Percentiles rank a stretch among this genome's conserved stretches.
phyloP scores from a whole-genome alignment of 768 basidiomycete genomes.

The Amanita phalloides region DNA sequence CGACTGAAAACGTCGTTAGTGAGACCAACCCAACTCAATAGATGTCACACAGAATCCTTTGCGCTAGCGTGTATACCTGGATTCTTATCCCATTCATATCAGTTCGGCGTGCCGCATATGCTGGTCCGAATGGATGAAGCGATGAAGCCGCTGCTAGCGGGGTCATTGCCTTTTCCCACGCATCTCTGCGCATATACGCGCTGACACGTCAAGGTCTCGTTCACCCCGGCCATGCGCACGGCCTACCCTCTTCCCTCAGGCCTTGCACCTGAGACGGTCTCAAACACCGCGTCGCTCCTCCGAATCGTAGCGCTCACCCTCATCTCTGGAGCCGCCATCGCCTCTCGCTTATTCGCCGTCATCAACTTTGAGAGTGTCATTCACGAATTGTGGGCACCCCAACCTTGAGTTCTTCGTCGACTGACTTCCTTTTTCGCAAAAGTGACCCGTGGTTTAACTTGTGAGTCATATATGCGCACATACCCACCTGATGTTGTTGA shows the following conservation, averaged over 20 bases:
- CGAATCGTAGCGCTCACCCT: slow-evolving; percentile 83
- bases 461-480: slow-evolving; percentile 38
- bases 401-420: slow-evolving; percentile 1
- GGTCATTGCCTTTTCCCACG: no score
- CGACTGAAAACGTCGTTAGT: no score
- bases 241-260: slow-evolving; percentile 67
- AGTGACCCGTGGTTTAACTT: slow-evolving; percentile 99
- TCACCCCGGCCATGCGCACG: slow-evolving; percentile 47
- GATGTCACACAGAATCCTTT: no score
- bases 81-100: no score
- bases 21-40: no score
- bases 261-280: slow-evolving; percentile 59
- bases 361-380: slow-evolving; percentile 99
- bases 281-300: slow-evolving; percentile 84
- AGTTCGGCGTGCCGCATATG: no score
- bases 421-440: slow-evolving; percentile 8
- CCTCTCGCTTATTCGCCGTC: slow-evolving; percentile 94
- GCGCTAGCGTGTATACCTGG: no score
- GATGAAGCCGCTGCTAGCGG: no score
- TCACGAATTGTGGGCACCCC: slow-evolving; percentile 75
- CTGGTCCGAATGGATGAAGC: no score
- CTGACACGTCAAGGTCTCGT: not conserved
- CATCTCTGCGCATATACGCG: not conserved
- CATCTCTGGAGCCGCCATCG: slow-evolving; percentile 91
- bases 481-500: slow-evolving; percentile 8